Conservation (phyloP, 305 asterid species). For the Solanum hybrid region DNA sequence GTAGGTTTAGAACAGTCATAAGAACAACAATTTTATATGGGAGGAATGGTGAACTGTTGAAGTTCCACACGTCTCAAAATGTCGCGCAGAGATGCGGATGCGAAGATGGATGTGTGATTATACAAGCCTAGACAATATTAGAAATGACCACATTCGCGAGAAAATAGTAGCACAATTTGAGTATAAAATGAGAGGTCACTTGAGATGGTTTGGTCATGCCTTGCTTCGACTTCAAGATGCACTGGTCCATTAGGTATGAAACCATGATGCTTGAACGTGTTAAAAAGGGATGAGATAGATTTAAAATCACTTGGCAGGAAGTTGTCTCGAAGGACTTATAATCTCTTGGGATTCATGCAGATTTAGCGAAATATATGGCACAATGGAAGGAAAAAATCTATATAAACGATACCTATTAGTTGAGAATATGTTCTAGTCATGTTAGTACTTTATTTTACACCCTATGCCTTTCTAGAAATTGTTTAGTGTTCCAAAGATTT, state of each 20-base stretch:
- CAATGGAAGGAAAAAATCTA: neutral
- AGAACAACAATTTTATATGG: neutral
- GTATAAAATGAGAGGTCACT: neutral
- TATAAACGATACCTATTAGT: neutral
- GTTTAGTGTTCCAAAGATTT: neutral
- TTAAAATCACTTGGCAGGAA: neutral
- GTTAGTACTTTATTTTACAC: neutral
- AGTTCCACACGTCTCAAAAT: neutral
- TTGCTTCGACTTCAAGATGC: neutral
- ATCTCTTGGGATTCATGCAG: neutral
- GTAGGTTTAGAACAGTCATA: neutral
- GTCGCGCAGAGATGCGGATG: neutral
- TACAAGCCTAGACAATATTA: neutral
- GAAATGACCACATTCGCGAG: neutral
- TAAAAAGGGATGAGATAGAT: neutral
- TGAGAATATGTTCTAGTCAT: neutral
- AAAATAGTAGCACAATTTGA: neutral
- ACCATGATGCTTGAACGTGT: neutral
- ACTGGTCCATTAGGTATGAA: neutral
- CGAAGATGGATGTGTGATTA: neutral
- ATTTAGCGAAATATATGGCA: neutral
- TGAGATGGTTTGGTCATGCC: neutral
- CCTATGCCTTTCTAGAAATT: neutral
- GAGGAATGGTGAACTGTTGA: neutral
- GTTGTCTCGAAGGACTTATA: neutral